phyloP scores from a whole-genome alignment of 441 rosid species.

The Populus trichocarpa region DNA sequence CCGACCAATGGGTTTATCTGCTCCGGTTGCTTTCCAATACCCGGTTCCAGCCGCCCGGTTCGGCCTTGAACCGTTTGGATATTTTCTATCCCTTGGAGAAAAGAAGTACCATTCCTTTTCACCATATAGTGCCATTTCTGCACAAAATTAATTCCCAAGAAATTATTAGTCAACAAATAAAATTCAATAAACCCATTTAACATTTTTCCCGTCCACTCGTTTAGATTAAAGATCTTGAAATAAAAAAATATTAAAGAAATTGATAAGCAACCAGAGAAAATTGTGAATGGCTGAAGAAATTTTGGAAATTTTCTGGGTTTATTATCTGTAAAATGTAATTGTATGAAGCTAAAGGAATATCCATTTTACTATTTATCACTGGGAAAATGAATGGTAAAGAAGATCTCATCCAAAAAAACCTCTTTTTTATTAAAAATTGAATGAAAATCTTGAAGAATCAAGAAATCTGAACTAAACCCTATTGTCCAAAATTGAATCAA shows the following conservation, averaged over 20 bases:
- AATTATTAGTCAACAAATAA: not conserved
- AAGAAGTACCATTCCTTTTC: constrained; percentile 98
- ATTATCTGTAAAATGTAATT: not conserved
- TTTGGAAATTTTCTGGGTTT: not conserved
- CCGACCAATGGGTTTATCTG: constrained; percentile 85
- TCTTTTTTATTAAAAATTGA: not conserved
- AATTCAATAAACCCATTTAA: not conserved
- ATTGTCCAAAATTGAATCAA: not conserved
- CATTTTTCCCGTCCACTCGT: not conserved
- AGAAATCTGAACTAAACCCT: not conserved
- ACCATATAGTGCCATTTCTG: constrained; percentile 76
- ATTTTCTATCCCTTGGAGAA: constrained; percentile 88
- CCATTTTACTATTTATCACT: not conserved
- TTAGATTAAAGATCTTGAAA: not conserved
- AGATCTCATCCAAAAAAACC: not conserved
- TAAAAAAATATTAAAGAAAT: not conserved
- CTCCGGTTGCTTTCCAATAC: constrained; percentile 94
- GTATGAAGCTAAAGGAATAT: not conserved
- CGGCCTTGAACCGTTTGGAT: constrained; percentile 92
- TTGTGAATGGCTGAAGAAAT: not conserved
- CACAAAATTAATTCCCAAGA: no score
- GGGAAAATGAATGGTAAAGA: not conserved
- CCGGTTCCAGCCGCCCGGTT: constrained; percentile 91
- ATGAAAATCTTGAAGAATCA: not conserved
- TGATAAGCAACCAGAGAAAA: not conserved